phyloP scores from a whole-genome alignment of 2,329 filamentous ascomycete genomes.

The Rachicladosporium sp. region DNA sequence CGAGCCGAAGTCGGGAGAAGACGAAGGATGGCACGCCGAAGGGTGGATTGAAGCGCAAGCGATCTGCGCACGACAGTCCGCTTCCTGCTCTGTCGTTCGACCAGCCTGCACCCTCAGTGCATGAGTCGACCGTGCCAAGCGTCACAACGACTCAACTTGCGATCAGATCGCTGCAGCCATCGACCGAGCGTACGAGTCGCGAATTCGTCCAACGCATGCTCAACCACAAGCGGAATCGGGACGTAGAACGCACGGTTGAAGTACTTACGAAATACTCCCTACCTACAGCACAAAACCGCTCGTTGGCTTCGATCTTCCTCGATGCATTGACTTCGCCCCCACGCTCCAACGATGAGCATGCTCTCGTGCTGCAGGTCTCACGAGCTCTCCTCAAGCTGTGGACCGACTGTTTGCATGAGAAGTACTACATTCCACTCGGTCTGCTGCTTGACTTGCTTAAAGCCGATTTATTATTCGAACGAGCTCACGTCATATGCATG shows the following conservation, averaged over 20 bases:
- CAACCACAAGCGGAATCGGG: conserved; percentile 45
- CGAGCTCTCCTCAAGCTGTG: conserved; percentile 54
- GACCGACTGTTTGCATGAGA: conserved; percentile 53
- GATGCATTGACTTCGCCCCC: conserved; percentile 44
- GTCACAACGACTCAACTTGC: background rate
- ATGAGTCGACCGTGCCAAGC: conserved; percentile 1
- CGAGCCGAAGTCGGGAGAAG: conserved; percentile 29
- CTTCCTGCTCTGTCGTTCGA: conserved; percentile 35
- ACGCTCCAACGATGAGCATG: conserved; percentile 27
- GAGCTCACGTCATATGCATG: conserved; percentile 44
- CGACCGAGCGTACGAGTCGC: background rate
- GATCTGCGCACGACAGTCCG: conserved; percentile 53
- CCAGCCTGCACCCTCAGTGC: conserved; percentile 8
- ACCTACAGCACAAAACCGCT: conserved; percentile 49
- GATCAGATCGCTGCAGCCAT: no score
- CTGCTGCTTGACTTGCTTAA: conserved; percentile 53
- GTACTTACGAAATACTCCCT: conserved; percentile 52
- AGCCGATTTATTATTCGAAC: conserved; percentile 52
- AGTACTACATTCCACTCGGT: conserved; percentile 50
- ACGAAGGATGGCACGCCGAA: conserved; percentile 49
- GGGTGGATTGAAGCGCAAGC: conserved; percentile 54
- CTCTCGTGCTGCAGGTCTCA: conserved; percentile 52
- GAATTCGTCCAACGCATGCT: conserved; percentile 49
- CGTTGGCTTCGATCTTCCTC: conserved; percentile 55
- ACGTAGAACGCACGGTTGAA: conserved; percentile 54